Evolutionary conservation across 805 yeast species (phyloP), one percentile per base, ranked within the genome.

Genomic region (Cyberlindnera euphorbiiphila): DNA sequence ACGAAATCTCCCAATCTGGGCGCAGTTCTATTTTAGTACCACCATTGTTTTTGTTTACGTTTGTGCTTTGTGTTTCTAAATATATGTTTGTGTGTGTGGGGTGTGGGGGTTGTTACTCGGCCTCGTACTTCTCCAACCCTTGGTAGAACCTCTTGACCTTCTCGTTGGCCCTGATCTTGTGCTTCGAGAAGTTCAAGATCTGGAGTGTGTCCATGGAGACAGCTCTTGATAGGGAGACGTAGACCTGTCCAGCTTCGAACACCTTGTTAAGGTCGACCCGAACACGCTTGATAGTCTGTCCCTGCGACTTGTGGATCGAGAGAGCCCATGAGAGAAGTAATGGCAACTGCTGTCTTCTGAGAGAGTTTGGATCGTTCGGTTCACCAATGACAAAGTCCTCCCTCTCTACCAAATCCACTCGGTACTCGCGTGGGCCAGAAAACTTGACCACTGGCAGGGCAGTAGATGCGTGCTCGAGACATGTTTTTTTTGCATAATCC

Each of bases 271-370:
- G 59, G 51, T 85, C 89, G 10, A 85, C 86, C 45, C 74, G 76
- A 4, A 85, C 78, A 44, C 85, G 59, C 28, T 74, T 78, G 30
- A 85, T 69, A 0, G 95, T 83, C 61, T 85, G 94, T 3, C 95
- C 95, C 56, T 85, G 95, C 0, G 93, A 76, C 56, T 85, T 85
- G 54, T 85, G 95, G 34, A 85, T 85, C 0, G 93, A 85, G 48
- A 85, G 58, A 0, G 94, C 88, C 93, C 93, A 85, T 17, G 93
- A 78, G 25, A 85, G 61, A 39, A 82, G 65, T 21, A 85, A 62
- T 1, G 95, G 95, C 3, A 83, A 48, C 54, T 85, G 95, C 0
- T 46, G 54, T 52, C 89, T 66, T 7, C 57, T 57, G 18, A 30
- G 36, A 4, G 23, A 22, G 2, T 16, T 8, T 69, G 36, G 12